Conservation (phyloP, 768 basidiomycete genomes). For the Termitomyces titanicus region DNA sequence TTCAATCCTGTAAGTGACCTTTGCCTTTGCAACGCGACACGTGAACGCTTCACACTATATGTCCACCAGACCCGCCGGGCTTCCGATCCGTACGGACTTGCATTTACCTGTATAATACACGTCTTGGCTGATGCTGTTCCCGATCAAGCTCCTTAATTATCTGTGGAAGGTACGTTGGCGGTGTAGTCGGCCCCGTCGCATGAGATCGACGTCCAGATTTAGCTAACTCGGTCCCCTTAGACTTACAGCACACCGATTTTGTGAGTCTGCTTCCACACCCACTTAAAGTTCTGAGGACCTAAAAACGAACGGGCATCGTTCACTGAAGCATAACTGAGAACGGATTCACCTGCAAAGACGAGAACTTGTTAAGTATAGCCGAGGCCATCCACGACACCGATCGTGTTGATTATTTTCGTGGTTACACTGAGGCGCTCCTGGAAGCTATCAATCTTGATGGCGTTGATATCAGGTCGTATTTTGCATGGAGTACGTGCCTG, state of each 20-base stretch:
- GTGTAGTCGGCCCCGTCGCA: neutral
- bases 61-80: constrained; percentile 44
- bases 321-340: constrained; percentile 62
- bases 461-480: constrained; percentile 56
- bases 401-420: constrained; percentile 61
- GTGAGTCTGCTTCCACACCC: constrained; percentile 25
- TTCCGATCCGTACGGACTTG: constrained; percentile 46
- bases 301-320: neutral
- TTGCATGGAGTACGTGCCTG: constrained; percentile 56
- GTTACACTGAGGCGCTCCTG: constrained; percentile 48
- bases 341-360: constrained; percentile 63
- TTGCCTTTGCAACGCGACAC: neutral
- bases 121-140: neutral
- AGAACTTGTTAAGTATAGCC: constrained; percentile 40
- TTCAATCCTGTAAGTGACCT: constrained; percentile 48
- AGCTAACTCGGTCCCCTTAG: constrained; percentile 14
- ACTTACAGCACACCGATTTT: constrained; percentile 49
- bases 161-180: constrained; percentile 49
- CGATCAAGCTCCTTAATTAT: constrained; percentile 52
- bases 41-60: neutral
- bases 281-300: no score
- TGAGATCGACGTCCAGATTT: neutral
- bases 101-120: neutral
- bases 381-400: constrained; percentile 53
- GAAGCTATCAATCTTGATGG: constrained; percentile 53